Conservation (phyloP, 2,329 filamentous ascomycete genomes). For the Penicillium psychrosexuale region DNA sequence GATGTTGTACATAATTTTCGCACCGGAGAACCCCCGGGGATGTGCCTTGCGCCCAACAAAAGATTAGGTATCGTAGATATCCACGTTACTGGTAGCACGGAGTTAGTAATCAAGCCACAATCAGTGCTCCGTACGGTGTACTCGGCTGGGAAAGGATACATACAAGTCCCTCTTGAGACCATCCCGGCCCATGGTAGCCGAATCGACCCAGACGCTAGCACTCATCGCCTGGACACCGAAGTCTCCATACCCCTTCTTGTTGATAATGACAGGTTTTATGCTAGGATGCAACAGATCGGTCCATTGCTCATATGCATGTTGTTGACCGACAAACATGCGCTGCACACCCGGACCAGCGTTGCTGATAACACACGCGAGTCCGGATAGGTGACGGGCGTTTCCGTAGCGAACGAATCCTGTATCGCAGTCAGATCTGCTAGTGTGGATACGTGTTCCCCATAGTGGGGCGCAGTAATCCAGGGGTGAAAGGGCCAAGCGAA, state of each 20-base stretch:
- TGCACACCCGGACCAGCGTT: constrained; percentile 50
- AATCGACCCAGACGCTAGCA: constrained; percentile 61
- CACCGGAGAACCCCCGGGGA: background rate
- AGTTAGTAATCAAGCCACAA: background rate
- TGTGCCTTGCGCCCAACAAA: background rate
- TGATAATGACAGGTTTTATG: constrained; percentile 55
- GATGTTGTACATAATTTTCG: background rate
- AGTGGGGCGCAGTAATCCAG: background rate
- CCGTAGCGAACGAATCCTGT: constrained; percentile 53
- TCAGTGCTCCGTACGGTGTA: no score
- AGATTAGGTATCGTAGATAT: constrained; percentile 13
- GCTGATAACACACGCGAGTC: constrained; percentile 57
- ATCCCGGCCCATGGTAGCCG: constrained; percentile 38
- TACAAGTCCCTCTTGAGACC: constrained; percentile 14
- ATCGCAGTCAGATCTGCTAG: background rate
- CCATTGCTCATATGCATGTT: constrained; percentile 60
- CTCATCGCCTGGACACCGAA: constrained; percentile 56
- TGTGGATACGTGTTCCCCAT: background rate
- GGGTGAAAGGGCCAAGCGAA: constrained; percentile 4
- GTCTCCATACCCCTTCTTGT: constrained; percentile 55
- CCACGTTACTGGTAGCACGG: constrained; percentile 4
- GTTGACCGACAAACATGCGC: constrained; percentile 60
- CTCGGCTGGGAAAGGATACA: background rate
- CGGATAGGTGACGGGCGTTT: constrained; percentile 48
- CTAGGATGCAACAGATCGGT: constrained; percentile 59